phyloP scores from a whole-genome alignment of 2,329 filamentous ascomycete genomes.

The Exophiala calicioides region DNA sequence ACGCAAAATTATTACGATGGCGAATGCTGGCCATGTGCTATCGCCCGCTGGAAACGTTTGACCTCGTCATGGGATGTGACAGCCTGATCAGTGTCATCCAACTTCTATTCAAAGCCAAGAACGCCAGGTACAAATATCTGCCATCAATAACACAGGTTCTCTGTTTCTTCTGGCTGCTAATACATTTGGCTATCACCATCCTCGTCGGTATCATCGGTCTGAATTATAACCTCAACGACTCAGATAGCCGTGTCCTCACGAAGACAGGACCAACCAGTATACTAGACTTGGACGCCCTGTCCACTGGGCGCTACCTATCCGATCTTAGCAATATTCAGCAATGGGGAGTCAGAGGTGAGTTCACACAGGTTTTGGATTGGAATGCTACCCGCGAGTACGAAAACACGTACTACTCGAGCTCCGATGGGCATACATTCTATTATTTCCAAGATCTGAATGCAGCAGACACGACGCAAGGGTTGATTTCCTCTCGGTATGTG shows the following conservation, averaged over 20 bases:
- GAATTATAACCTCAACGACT: slow-evolving; percentile 27
- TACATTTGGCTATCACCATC: slow-evolving; percentile 23
- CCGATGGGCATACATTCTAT: slow-evolving; percentile 17
- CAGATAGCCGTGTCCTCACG: slow-evolving; percentile 7
- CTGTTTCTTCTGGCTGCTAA: slow-evolving; percentile 24
- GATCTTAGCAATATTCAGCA: slow-evolving; percentile 18
- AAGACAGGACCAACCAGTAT: slow-evolving; percentile 21
- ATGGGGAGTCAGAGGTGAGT: slow-evolving; percentile 25
- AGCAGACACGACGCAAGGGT: slow-evolving; percentile 1
- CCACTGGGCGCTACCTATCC: slow-evolving; percentile 11
- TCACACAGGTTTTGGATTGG: slow-evolving; percentile 9
- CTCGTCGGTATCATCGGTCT: slow-evolving; percentile 30
- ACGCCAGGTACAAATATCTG: slow-evolving; percentile 11
- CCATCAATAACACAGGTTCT: slow-evolving; percentile 25
- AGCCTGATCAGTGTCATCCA: slow-evolving; percentile 24
- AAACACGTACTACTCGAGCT: slow-evolving; percentile 13
- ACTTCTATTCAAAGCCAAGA: slow-evolving; percentile 23
- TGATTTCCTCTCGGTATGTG: slow-evolving; percentile 19
- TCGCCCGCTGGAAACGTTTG: slow-evolving; percentile 24
- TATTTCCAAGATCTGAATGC: slow-evolving; percentile 27
- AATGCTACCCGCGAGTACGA: slow-evolving; percentile 23
- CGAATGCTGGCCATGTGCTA: slow-evolving; percentile 23
- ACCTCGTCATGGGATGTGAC: slow-evolving; percentile 26
- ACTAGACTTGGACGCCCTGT: slow-evolving; percentile 19
- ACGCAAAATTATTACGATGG: slow-evolving; percentile 27